phyloP scores from a whole-genome alignment of 208 protist genomes.

The Crithidia sp. region DNA sequence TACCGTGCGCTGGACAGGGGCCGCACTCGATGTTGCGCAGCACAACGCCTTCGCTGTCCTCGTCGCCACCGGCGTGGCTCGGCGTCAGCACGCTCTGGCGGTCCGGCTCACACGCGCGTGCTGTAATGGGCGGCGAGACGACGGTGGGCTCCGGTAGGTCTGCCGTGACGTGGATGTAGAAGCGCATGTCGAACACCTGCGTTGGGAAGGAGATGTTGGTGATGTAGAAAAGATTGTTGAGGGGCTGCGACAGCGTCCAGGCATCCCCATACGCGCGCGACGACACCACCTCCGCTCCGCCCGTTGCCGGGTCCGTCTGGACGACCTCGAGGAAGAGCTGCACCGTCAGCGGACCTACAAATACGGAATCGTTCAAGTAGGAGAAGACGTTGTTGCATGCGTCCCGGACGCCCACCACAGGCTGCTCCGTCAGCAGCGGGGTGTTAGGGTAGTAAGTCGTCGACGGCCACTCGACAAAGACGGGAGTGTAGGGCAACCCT shows the following conservation, averaged over 20 bases:
- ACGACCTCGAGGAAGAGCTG: constrained; percentile 20
- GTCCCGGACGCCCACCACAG: constrained; percentile 42
- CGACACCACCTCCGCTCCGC: too few species aligned
- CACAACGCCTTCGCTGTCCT: not conserved
- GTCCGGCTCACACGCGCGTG: constrained; percentile 25
- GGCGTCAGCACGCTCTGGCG: constrained; percentile 3
- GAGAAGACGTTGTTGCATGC: constrained; percentile 36
- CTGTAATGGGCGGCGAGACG: constrained; percentile 13
- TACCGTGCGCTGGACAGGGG: constrained; percentile 33
- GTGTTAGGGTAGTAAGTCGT: constrained; percentile 22
- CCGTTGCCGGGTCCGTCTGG: not conserved
- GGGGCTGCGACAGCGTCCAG: constrained; percentile 22
- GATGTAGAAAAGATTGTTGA: constrained; percentile 41
- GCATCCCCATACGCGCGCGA: not conserved
- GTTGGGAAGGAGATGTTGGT: constrained; percentile 34
- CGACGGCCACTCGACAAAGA: constrained; percentile 31
- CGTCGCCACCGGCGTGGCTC: not conserved
- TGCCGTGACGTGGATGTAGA: constrained; percentile 22
- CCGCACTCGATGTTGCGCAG: constrained; percentile 14
- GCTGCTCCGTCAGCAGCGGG: constrained; percentile 31
- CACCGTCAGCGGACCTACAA: constrained; percentile 13
- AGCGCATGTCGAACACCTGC: constrained; percentile 4
- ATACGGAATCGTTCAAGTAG: constrained; percentile 10
- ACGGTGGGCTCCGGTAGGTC: constrained; percentile 19
- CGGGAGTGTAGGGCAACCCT: constrained; percentile 19